Evolutionary conservation across 352 stramenopile species (phyloP).

Genomic region (Blastocystis sp.): DNA sequence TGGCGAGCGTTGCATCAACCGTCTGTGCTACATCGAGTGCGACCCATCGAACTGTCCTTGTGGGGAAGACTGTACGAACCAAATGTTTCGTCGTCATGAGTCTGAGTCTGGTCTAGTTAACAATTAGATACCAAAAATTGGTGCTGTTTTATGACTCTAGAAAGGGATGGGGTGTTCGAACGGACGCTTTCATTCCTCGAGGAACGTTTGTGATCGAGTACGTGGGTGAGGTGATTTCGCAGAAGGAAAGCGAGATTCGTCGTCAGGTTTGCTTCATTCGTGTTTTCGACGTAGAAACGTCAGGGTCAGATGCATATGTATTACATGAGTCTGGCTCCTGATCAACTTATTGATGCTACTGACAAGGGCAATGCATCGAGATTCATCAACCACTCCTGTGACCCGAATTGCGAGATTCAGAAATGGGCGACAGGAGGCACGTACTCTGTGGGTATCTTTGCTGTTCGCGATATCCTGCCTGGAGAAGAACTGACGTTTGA

Average conservation of each 20-base stretch:
- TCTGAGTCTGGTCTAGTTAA: background rate
- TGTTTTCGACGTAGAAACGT: background rate
- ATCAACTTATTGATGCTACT: slow-evolving; percentile 43
- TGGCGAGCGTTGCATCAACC: slow-evolving; percentile 31
- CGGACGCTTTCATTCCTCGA: slow-evolving; percentile 68
- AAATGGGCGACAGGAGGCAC: slow-evolving; percentile 67
- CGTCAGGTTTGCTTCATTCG: slow-evolving; percentile 61
- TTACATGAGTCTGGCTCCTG: slow-evolving; percentile 63
- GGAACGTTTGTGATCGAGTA: slow-evolving; percentile 79
- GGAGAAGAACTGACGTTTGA: slow-evolving; percentile 75
- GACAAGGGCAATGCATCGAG: background rate
- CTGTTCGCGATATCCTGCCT: slow-evolving; percentile 69
- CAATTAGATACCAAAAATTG: slow-evolving; percentile 49
- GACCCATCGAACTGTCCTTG: slow-evolving; percentile 11
- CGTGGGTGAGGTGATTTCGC: slow-evolving; percentile 82
- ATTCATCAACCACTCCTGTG: slow-evolving; percentile 17
- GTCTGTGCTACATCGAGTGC: slow-evolving; percentile 15
- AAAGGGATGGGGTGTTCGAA: slow-evolving; percentile 65
- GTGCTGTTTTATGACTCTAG: slow-evolving; percentile 64
- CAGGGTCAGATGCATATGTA: slow-evolving; percentile 66
- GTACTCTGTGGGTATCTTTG: slow-evolving; percentile 70
- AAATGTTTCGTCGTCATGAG: slow-evolving; percentile 8
- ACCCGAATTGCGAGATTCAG: slow-evolving; percentile 60
- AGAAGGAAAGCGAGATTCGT: slow-evolving; percentile 70
- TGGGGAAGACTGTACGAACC: slow-evolving; percentile 61